These are phyloP conservation scores for Ilex aquifolium DNA, from an alignment of 257 asterid genomes.

Conservation along the genomic window DNA sequence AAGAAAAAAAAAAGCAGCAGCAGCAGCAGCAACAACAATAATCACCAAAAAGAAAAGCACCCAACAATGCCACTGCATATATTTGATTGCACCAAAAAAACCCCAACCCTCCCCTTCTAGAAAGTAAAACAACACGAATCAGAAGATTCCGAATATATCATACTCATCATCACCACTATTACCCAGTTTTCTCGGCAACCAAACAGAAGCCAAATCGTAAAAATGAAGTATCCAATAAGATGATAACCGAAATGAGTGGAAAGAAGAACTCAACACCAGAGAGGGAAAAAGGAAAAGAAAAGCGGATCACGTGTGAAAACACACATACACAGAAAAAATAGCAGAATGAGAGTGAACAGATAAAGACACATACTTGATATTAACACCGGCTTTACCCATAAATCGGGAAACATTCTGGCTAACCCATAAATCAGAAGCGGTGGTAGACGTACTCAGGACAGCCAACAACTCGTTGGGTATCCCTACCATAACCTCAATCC, in stretches of 20 bases:
- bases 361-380: constrained; percentile 53
- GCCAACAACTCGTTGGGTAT: constrained; percentile 81
- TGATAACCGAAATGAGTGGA: not conserved
- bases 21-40: too few species aligned
- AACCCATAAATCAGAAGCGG: constrained; percentile 75
- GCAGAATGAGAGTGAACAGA: not conserved
- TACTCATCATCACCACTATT: too few species aligned
- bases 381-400: constrained; percentile 64
- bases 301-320: too few species aligned
- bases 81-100: too few species aligned
- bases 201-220: not conserved
- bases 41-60: too few species aligned
- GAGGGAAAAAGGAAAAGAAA: not conserved
- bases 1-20: too few species aligned
- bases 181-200: not conserved
- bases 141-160: too few species aligned
- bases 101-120: too few species aligned
- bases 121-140: too few species aligned
- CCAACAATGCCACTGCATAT: too few species aligned
- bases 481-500: constrained; percentile 86
- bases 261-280: constrained; percentile 5
- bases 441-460: constrained; percentile 39
- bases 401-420: constrained; percentile 76
- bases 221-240: not conserved
- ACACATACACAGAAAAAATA: not conserved